Evolutionary conservation across 2,329 filamentous ascomycete species (phyloP), one percentile per base, ranked within the genome.

Genomic region (Bipolaris victoriae): DNA sequence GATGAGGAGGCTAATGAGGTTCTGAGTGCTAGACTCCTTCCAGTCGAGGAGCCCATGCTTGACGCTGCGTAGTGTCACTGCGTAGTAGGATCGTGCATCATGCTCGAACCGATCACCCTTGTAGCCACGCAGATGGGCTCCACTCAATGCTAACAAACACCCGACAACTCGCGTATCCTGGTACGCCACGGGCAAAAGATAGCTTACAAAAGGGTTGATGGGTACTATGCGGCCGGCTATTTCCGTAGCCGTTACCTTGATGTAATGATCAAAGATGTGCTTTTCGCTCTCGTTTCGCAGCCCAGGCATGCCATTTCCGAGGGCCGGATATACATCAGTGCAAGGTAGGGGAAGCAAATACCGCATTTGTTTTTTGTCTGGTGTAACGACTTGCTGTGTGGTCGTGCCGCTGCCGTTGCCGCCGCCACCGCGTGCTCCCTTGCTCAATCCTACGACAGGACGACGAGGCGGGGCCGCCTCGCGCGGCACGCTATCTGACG

Each of bases 311-410:
- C 46, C 37, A 15, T 36, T 46, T 18, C 10, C 18, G 10, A 46
- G 31, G 16, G 2, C 26, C 9, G 33, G 33, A 33, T 37, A 36
- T 16, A 39, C 15, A 49, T 5, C 7, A 26, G 33, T 37, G 20
- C 20, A n/a, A 37, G 7, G 20, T 9, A 9, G 10, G 5, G 46
- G 46, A 49, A 37, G 46, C 33, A 37, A 49, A 26, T 18, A 36
- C 5, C 46, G 46, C 46, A 49, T 16, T 29, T 29, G 46, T 49
- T 24, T 37, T 37, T 36, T 49, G 46, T 37, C 22, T 20, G 15
- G 7, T 82, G 79, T 63, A 80, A 83, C 49, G 75, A 76, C 16
- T 66, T 85, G 7, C 79, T 84, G 7, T 89, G 88, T 66, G 86
- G 86, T 9, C 7, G 31, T 49, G 35, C 33, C 18, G 15, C 9